phyloP scores from a whole-genome alignment of 345 rosid species.

The Euphorbia tirucalli region DNA sequence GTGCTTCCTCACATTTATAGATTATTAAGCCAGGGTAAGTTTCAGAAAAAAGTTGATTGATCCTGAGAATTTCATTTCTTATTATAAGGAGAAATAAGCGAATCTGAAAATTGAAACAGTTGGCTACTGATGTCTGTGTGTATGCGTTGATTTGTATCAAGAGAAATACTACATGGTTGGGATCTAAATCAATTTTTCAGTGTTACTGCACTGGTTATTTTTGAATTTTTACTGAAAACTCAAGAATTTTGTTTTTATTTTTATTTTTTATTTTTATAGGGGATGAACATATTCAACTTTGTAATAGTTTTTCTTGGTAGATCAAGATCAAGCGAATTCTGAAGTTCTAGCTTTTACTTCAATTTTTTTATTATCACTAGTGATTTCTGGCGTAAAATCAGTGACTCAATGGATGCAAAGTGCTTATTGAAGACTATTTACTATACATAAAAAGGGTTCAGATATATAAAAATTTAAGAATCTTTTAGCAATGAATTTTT shows the following conservation, averaged over 20 bases:
- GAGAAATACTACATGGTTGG: background rate
- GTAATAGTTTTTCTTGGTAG: background rate
- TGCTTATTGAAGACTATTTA: background rate
- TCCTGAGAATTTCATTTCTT: background rate
- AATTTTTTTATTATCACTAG: background rate
- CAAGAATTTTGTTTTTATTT: background rate
- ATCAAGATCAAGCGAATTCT: background rate
- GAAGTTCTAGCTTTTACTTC: background rate
- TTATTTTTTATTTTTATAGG: background rate
- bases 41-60: background rate
- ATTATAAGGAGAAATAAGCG: background rate
- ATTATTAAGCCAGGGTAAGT: conserved; percentile 76
- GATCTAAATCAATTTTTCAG: background rate
- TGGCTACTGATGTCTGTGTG: background rate
- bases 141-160: background rate
- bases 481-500: background rate
- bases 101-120: background rate
- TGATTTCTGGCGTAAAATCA: background rate
- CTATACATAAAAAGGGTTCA: background rate
- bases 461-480: background rate
- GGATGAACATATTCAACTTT: background rate
- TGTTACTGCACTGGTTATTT: background rate
- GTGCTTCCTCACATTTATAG: conserved; percentile 62
- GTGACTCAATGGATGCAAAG: background rate
- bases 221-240: background rate